Conservation (phyloP, 2,329 filamentous ascomycete genomes). For the Xylariaceae sp. region DNA sequence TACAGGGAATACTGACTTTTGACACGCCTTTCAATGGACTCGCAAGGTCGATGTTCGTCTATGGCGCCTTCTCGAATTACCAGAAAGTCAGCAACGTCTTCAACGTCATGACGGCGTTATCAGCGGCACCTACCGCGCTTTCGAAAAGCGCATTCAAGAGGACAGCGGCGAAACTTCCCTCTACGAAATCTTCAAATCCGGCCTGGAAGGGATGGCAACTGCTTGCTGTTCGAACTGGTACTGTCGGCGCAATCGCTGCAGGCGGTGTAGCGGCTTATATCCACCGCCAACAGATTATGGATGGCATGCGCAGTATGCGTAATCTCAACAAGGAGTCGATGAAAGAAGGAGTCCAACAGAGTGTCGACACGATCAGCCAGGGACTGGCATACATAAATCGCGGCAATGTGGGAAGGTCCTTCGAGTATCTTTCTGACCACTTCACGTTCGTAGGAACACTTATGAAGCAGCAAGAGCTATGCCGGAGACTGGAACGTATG, state of each 20-base stretch:
- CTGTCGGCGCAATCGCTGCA: slow-evolving; percentile 75
- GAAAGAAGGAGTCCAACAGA: slow-evolving; percentile 47
- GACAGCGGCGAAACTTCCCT: slow-evolving; percentile 21
- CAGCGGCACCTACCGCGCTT: slow-evolving; percentile 46
- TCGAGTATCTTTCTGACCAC: slow-evolving; percentile 77
- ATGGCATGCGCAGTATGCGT: slow-evolving; percentile 45
- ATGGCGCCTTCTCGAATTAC: slow-evolving; percentile 59
- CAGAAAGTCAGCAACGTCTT: slow-evolving; percentile 55
- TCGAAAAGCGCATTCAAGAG: slow-evolving; percentile 36
- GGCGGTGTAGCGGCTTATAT: slow-evolving; percentile 80
- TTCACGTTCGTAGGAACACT: slow-evolving; percentile 83
- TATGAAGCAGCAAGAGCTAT: slow-evolving; percentile 69
- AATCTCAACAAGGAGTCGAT: slow-evolving; percentile 48
- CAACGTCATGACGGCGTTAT: slow-evolving; percentile 55
- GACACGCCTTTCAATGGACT: slow-evolving; percentile 80
- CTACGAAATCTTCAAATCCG: slow-evolving; percentile 29
- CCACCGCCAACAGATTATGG: slow-evolving; percentile 66
- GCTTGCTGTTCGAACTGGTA: slow-evolving; percentile 77
- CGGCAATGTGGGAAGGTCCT: slow-evolving; percentile 63
- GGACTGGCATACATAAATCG: slow-evolving; percentile 57
- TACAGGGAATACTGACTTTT: slow-evolving; percentile 77
- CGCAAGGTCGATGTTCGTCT: slow-evolving; percentile 58
- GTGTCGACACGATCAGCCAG: slow-evolving; percentile 49
- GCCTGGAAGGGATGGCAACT: slow-evolving; percentile 56
- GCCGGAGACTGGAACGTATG: slow-evolving; percentile 62